A percentile compares a stretch with the other conserved stretches of the same genome.
phyloP scores from a whole-genome alignment of 129 eudicot species.

The Artemisia argyi region DNA sequence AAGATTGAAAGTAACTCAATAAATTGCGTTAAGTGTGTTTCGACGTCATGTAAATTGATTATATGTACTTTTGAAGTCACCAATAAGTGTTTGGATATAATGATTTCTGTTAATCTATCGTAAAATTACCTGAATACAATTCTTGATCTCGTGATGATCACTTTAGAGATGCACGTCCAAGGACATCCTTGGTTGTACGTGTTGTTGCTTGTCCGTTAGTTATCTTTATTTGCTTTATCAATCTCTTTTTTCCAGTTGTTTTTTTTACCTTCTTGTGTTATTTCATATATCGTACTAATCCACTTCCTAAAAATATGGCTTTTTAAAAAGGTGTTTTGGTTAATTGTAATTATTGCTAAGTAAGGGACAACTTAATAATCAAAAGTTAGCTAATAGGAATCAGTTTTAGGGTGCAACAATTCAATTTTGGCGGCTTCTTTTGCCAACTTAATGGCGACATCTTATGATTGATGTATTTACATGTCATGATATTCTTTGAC shows the following conservation, averaged over 20 bases:
- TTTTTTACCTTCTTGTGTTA: slow-evolving; percentile 27
- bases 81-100: not conserved
- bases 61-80: not conserved
- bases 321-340: slow-evolving; percentile 22
- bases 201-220: slow-evolving; percentile 7
- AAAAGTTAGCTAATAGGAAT: slow-evolving; percentile 27
- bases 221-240: slow-evolving; percentile 23
- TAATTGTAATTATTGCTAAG: slow-evolving; percentile 18
- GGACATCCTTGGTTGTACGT: not conserved
- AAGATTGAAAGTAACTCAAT: slow-evolving; percentile 1
- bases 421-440: slow-evolving; percentile 30
- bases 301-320: slow-evolving; percentile 35
- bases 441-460: slow-evolving; percentile 11
- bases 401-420: slow-evolving; percentile 26
- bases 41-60: not conserved
- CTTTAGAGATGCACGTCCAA: not conserved
- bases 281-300: slow-evolving; percentile 27
- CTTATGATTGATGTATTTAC: slow-evolving; percentile 15
- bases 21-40: not conserved
- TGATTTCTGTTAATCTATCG: not conserved
- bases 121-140: not conserved
- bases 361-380: slow-evolving; percentile 27
- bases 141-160: not conserved
- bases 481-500: slow-evolving; percentile 34
- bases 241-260: slow-evolving; percentile 2